A percentile compares a stretch with the other conserved stretches of the same genome.
phyloP scores from a whole-genome alignment of 2,329 filamentous ascomycete species.

The Hysterium pulicare region DNA sequence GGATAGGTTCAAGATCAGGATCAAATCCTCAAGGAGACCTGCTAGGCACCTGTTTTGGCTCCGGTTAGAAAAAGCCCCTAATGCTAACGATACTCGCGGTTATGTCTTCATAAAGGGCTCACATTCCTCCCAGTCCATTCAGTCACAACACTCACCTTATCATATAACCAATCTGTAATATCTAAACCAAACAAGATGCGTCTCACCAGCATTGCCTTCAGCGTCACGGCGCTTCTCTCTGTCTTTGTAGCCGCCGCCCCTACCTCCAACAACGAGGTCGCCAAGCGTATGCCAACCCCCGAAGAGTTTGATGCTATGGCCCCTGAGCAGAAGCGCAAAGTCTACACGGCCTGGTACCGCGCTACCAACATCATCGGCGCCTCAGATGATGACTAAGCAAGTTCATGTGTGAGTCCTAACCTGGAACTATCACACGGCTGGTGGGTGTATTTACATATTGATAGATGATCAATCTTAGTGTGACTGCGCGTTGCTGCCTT shows the following conservation, averaged over 20 bases:
- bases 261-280: neutral
- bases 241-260: neutral
- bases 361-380: neutral
- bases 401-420: neutral
- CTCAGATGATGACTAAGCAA: neutral
- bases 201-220: neutral
- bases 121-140: neutral
- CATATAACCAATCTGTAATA: neutral
- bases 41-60: too few relatives aligned
- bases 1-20: too few relatives aligned
- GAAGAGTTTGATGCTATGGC: neutral
- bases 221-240: neutral
- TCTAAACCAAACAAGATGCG: neutral
- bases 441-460: neutral
- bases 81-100: too few relatives aligned
- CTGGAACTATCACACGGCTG: neutral
- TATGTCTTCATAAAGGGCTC: neutral
- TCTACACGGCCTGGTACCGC: neutral
- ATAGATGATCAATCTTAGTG: neutral
- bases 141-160: neutral
- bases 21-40: too few relatives aligned
- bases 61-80: too few relatives aligned
- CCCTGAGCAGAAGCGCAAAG: neutral
- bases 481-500: neutral
- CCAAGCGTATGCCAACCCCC: neutral